Base-by-base conservation (phyloP, 768 basidiomycete species). In the Naganishia randhawae region DNA sequence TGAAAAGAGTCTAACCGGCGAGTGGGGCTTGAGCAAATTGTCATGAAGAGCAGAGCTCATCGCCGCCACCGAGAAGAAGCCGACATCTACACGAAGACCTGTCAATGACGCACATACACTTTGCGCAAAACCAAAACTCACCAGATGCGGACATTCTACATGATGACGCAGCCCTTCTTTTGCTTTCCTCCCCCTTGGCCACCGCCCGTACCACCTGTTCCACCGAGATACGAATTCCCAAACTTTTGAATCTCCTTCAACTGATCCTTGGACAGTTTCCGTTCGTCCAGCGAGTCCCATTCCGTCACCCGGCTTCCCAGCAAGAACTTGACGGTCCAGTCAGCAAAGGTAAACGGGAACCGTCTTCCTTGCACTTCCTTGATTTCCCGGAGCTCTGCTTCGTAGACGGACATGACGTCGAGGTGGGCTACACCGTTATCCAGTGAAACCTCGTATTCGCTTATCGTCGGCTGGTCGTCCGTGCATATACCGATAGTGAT, bases 401-500 rank as follows among this genome's bases (percentile, higher is more conserved):
- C 71, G 54, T 72, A 72, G 9, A 69, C 65, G 19, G 71, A 72
- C 71, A 72, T 69, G 68, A 69, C 71, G 66, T 72, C 71, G 10
- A 72, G 54, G 42, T 69, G 68, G 27, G 71, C 66, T 2, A 72
- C 69, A 16, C 71, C 71, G 50, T 72, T 72, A 50, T 72, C 71
- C 31, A 72, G 65, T n/a, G 68, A 69, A 0, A 51, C 50, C 42
- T 69, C 68, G 66, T 72, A 72, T 48, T 72, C 71, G 35, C 67
- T 45, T 8, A 69, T 65, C 19, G 71, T 72, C 2, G 68, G 68
- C 39, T 69, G 68, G 35, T 72, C 71, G 62, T 72, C 71, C 6
- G 71, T 72, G 52, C 71, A 72, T 50, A 72, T 48, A 9, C 71
- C 71, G 41, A 72, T 69, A n/a, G 71, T 72, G 42, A 72, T 69